Evolutionary conservation across 139 green algal genomes (phyloP).

Genomic region (Dunaliella primolecta): DNA sequence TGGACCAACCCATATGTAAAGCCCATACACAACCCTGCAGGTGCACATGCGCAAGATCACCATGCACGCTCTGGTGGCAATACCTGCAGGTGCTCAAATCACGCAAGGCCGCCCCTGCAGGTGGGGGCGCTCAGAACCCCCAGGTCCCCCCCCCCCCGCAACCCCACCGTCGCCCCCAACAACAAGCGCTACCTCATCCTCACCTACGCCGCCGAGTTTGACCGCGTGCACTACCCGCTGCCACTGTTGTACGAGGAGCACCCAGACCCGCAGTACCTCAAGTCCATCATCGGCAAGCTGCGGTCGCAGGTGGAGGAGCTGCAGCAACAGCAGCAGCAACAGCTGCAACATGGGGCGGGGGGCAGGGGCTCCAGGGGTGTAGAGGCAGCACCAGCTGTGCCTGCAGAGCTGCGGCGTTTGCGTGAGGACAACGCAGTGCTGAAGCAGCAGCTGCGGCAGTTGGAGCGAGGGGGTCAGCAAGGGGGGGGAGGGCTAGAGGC

Average conservation of each 20-base stretch:
- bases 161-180: conserved; percentile 27
- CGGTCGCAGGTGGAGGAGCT: conserved; percentile 41
- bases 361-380: neutral
- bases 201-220: conserved; percentile 87
- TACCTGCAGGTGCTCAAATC: conserved; percentile 82
- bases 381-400: no score
- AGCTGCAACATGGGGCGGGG: neutral
- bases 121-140: neutral
- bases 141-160: conserved; percentile 4
- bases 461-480: conserved; percentile 20
- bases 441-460: conserved; percentile 40
- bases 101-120: conserved; percentile 31
- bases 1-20: no score
- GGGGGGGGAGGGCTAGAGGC: conserved; percentile 23
- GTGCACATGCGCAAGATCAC: no score
- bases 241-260: conserved; percentile 73
- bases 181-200: conserved; percentile 93
- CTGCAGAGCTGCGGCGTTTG: conserved; percentile 49
- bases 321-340: conserved; percentile 28
- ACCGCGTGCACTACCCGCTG: conserved; percentile 88
- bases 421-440: conserved; percentile 63
- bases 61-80: no score
- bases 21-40: no score
- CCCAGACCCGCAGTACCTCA: conserved; percentile 55
- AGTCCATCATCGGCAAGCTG: conserved; percentile 55